These are phyloP conservation scores for Rhizoclosmatium globosum DNA, from an alignment of 192 early-diverging fungal genomes.

Conservation along the genomic window DNA sequence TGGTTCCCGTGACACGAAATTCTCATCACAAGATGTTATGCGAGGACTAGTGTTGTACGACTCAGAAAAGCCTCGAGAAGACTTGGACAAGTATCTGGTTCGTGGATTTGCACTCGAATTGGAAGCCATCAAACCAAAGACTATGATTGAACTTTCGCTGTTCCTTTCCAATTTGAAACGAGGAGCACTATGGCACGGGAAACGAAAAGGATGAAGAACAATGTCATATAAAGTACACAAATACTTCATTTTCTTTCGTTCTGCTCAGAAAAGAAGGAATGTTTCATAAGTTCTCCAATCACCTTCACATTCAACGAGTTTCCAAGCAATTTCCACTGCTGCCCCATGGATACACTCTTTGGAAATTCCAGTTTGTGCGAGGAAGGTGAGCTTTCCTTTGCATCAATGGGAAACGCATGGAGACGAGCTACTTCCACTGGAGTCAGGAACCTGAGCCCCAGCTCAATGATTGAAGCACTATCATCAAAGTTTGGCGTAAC, in stretches of 20 bases:
- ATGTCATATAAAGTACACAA: background rate
- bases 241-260: background rate
- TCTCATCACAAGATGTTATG: constrained; percentile 39
- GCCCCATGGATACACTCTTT: constrained; percentile 65
- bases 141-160: constrained; percentile 36
- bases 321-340: constrained; percentile 85
- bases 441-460: constrained; percentile 82
- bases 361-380: constrained; percentile 74
- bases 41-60: constrained; percentile 45
- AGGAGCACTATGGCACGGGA: constrained; percentile 13
- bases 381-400: background rate
- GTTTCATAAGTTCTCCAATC: constrained; percentile 76
- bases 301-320: constrained; percentile 91
- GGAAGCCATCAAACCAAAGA: constrained; percentile 39
- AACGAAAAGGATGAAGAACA: background rate
- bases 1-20: constrained; percentile 22
- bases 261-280: constrained; percentile 31
- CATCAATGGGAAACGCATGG: constrained; percentile 75
- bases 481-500: constrained; percentile 68
- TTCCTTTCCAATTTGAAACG: constrained; percentile 40
- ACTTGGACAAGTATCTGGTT: constrained; percentile 41
- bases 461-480: constrained; percentile 66
- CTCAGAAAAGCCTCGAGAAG: constrained; percentile 31
- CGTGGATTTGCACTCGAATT: constrained; percentile 41
- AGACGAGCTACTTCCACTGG: constrained; percentile 81